A percentile compares a stretch with the other conserved stretches of the same genome.
Evolutionary conservation across 2,329 filamentous ascomycete species (phyloP).

Genomic region (Cercospora zeina): DNA sequence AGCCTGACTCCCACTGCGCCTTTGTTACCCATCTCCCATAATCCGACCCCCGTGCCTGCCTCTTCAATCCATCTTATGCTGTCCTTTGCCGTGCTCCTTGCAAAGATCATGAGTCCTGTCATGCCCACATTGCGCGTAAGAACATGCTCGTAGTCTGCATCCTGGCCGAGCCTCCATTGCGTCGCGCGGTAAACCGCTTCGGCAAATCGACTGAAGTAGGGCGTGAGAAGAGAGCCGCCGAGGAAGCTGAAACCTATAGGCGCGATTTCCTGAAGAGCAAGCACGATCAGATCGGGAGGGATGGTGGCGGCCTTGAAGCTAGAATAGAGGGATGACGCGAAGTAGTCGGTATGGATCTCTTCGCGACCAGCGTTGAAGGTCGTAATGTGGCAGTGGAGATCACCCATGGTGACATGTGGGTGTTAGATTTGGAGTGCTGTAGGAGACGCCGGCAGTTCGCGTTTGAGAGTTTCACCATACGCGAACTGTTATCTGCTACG

Average conservation of each 20-base stretch:
- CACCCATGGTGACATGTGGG: constrained; percentile 29
- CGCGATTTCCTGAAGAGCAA: constrained; percentile 82
- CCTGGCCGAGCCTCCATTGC: constrained; percentile 60
- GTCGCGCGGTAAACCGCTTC: constrained; percentile 58
- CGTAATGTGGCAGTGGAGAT: constrained; percentile 71
- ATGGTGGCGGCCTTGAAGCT: constrained; percentile 45
- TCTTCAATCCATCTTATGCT: constrained; percentile 67
- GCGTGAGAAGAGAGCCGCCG: constrained; percentile 73
- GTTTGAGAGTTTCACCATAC: not conserved
- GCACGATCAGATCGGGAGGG: constrained; percentile 66
- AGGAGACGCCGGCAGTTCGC: not conserved
- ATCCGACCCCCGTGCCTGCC: constrained; percentile 81
- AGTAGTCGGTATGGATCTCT: constrained; percentile 66
- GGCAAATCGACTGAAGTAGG: constrained; percentile 72
- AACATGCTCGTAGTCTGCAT: constrained; percentile 66
- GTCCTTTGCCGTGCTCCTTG: constrained; percentile 59
- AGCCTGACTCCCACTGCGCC: constrained; percentile 81
- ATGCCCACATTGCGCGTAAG: constrained; percentile 77
- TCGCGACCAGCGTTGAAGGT: constrained; percentile 87
- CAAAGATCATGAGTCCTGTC: constrained; percentile 86
- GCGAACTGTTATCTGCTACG: constrained; percentile 1
- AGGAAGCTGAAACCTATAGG: constrained; percentile 83
- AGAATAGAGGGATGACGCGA: constrained; percentile 61
- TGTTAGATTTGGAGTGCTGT: not conserved
- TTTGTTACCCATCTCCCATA: constrained; percentile 92